Evolutionary conservation across 2,329 filamentous ascomycete species (phyloP).

Genomic region (Grosmannia penicillata): DNA sequence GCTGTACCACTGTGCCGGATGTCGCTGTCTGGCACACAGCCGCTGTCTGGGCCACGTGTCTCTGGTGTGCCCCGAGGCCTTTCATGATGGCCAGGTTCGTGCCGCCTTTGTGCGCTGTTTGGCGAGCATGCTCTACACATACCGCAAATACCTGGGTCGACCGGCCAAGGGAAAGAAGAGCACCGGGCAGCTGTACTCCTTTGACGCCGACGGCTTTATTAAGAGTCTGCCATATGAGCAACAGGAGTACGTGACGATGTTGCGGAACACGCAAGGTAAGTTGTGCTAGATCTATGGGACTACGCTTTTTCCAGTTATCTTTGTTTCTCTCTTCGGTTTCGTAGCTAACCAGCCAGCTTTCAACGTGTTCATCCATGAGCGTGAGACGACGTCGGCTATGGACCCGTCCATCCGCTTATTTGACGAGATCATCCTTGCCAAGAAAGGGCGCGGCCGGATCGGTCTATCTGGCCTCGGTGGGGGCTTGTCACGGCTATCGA

Average conservation of each 20-base stretch:
- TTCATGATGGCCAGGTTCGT: slow-evolving; percentile 45
- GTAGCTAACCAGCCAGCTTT: slow-evolving; percentile 31
- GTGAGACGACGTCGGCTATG: slow-evolving; percentile 49
- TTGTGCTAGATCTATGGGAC: not conserved
- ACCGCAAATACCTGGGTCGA: slow-evolving; percentile 46
- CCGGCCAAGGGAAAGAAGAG: slow-evolving; percentile 46
- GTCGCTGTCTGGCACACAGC: slow-evolving; percentile 40
- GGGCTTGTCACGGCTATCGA: slow-evolving; percentile 41
- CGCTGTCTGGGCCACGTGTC: slow-evolving; percentile 48
- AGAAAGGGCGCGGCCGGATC: slow-evolving; percentile 51
- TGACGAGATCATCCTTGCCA: slow-evolving; percentile 71
- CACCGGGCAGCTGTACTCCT: slow-evolving; percentile 44
- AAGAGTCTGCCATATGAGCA: slow-evolving; percentile 51
- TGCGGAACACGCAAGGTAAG: slow-evolving; percentile 50
- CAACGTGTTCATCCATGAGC: slow-evolving; percentile 74
- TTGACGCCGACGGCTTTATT: slow-evolving; percentile 51
- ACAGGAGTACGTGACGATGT: slow-evolving; percentile 48
- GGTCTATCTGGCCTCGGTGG: slow-evolving; percentile 45
- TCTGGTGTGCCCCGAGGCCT: slow-evolving; percentile 48
- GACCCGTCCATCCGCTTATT: slow-evolving; percentile 60
- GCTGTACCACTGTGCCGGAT: slow-evolving; percentile 59
- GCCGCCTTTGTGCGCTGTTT: slow-evolving; percentile 51
- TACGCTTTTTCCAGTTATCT: not conserved
- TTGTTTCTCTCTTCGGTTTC: not conserved
- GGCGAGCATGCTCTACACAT: slow-evolving; percentile 52